A percentile compares a stretch with the other conserved stretches of the same genome.
These are phyloP conservation scores for Epichloe bromicola DNA, from an alignment of 2,329 filamentous ascomycete genomes.

Conservation along the genomic window DNA sequence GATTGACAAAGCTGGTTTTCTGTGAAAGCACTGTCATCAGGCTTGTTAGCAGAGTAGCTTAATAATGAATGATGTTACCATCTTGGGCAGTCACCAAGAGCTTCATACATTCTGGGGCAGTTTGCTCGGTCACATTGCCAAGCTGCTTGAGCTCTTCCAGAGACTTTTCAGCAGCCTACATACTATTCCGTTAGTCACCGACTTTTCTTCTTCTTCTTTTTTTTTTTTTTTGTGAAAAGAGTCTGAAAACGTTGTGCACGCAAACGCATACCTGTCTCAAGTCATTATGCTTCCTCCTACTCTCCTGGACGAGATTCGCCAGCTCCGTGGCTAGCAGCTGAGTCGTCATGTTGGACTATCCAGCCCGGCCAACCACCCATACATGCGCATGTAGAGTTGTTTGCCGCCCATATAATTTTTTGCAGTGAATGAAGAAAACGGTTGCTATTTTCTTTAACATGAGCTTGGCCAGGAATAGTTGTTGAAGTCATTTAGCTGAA, in stretches of 20 bases:
- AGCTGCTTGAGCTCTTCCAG: slow-evolving; percentile 67
- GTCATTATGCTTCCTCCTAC: slow-evolving; percentile 87
- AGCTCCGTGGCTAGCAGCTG: slow-evolving; percentile 83
- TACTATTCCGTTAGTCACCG: neutral
- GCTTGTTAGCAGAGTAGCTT: slow-evolving; percentile 5
- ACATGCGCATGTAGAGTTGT: slow-evolving; percentile 11
- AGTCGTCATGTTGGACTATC: slow-evolving; percentile 59
- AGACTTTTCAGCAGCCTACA: slow-evolving; percentile 84
- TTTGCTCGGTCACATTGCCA: slow-evolving; percentile 22
- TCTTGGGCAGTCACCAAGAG: neutral
- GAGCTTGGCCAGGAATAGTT: neutral
- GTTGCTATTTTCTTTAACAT: neutral
- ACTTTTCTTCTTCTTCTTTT: neutral
- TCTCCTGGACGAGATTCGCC: slow-evolving; percentile 84
- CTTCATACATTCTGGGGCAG: slow-evolving; percentile 23
- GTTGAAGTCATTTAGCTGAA: neutral
- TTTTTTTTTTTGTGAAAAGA: neutral
- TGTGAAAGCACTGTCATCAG: slow-evolving; percentile 62
- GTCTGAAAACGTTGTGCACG: neutral
- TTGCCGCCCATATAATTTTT: slow-evolving; percentile 15
- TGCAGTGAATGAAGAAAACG: neutral
- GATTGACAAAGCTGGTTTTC: slow-evolving; percentile 73
- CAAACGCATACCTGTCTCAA: slow-evolving; percentile 52
- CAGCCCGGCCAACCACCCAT: slow-evolving; percentile 12
- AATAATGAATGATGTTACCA: slow-evolving; percentile 9